Evolutionary conservation across 495 filamentous ascomycete genomes (phyloP), one percentile per base, ranked within the genome.

Genomic region (Talaromyces liani): DNA sequence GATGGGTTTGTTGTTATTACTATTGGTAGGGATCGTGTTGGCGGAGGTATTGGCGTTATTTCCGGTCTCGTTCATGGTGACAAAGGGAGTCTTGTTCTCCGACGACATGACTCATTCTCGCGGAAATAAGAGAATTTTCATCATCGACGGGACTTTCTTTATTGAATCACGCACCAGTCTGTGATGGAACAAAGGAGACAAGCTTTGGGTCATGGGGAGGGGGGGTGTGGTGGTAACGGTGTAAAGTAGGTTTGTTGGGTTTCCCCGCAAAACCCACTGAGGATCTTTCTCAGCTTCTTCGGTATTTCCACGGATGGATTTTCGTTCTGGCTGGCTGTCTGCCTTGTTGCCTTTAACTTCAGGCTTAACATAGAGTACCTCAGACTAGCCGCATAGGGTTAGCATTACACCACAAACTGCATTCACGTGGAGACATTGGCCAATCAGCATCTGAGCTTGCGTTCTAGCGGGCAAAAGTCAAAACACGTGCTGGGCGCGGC

Each of bases 241-340:
- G 18, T 27, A 12, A 51, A 24, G 49, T 20, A 54, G 49, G 49
- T 22, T 54, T 56, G 18, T n/a, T 22, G 7, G 16, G 5, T 54
- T 54, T 56, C 53, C 53, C 53, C 53, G 53, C 53, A 56, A 56
- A 56, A 56, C 53, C 53, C 53, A 56, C 53, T 14, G 53, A 29
- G 49, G 49, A 56, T 56, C n/a, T 9, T 8, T 24, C 24, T 56
- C 22, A 56, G 45, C 45, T 41, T 41, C 36, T 41, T 49, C 45
- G n/a, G 45, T 49, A 49, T 49, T 49, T 49, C 45, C 45, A 49
- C 45, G 45, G 45, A 49, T 49, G 45, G n/a, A 2, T 22, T 6
- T 6, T 45, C n/a, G 14, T 45, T 36, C 20, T 51, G 12, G 47
- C 29, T 31, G 16, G 20, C 14, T 18, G 16, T 54, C 51, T 54